Conservation (phyloP, 371 early-diverging fungal species). For the Mortierella sp. region DNA sequence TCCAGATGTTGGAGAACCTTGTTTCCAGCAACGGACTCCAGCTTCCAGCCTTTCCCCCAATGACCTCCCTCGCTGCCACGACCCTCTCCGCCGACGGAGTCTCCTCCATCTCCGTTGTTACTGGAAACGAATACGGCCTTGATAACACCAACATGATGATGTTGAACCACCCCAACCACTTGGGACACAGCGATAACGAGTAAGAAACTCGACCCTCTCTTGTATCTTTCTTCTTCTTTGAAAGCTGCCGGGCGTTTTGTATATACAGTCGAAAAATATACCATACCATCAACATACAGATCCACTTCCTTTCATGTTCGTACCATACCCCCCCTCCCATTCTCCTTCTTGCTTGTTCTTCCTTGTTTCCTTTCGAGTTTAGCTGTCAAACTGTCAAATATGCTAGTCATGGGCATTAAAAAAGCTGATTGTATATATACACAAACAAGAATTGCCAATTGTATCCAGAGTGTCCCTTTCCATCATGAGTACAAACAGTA, state of each 20-base stretch:
- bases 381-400: background rate
- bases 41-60: conserved; percentile 20
- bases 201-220: conserved; percentile 9
- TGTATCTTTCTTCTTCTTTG: background rate
- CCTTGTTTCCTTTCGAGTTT: background rate
- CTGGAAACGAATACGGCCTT: conserved; percentile 1
- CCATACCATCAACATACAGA: background rate
- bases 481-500: no score
- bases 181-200: conserved; percentile 28
- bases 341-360: background rate
- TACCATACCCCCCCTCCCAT: no score
- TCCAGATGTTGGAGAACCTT: conserved; percentile 24
- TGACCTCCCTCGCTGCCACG: conserved; percentile 10
- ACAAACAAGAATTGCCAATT: no score
- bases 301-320: background rate
- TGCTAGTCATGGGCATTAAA: background rate
- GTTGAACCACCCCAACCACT: conserved; percentile 3
- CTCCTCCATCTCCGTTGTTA: no score
- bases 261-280: conserved; percentile 7
- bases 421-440: background rate
- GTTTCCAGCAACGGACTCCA: conserved; percentile 16
- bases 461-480: no score
- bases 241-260: background rate
- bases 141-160: background rate
- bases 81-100: no score